Base-by-base conservation (phyloP, 1,284 basidiomycete genomes). In the Austroboletus novae-zelandiae region DNA sequence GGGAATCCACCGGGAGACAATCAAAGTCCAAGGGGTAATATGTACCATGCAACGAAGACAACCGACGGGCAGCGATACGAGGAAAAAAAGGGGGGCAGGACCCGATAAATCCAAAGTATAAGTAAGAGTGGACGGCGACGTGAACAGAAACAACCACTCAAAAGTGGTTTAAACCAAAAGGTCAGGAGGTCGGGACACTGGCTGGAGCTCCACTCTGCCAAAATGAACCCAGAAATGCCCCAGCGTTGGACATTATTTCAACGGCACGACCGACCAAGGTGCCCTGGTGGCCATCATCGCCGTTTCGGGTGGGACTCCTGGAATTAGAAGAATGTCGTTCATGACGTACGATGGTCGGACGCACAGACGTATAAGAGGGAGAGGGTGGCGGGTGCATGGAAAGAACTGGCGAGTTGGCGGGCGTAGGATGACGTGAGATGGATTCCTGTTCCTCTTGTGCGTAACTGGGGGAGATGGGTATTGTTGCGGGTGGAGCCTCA, bases 241-340 rank as follows among this genome's bases (percentile, higher is more conserved):
- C 77, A 10, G 84, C 84, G 54, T 74, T 79, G 36, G 78, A 80
- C 53, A 87, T 80, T 29, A 87, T 83, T 45, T 82, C 84, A n/a
- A 80, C 83, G 14, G 85, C 85, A 57, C 84, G 81, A 39, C 77
- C 77, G n/a, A 85, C 81, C 17, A 86, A 75, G 27, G 78, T 78
- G 15, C 66, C 68, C 32, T 60, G 65, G 52, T 68, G 67, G 34
- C 63, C 57, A 9, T 69, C 67, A 2, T 64, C 63, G 43, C 52
- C 37, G 29, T 46, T 45, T 40, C 66, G 59, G 3, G 46, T 53
- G 11, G 70, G 68, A 49, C 59, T 69, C 27, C 64, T 52, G 15
- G 64, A 66, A 25, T 47, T 30, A 5, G 64, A 64, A 11, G 56
- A 53, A 55, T 51, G 69, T 50, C 54, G 69, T 52, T 59, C 65